A percentile compares a stretch with the other conserved stretches of the same genome.
phyloP scores from a whole-genome alignment of 2,329 filamentous ascomycete genomes.

The Lasiodiplodia citricola region DNA sequence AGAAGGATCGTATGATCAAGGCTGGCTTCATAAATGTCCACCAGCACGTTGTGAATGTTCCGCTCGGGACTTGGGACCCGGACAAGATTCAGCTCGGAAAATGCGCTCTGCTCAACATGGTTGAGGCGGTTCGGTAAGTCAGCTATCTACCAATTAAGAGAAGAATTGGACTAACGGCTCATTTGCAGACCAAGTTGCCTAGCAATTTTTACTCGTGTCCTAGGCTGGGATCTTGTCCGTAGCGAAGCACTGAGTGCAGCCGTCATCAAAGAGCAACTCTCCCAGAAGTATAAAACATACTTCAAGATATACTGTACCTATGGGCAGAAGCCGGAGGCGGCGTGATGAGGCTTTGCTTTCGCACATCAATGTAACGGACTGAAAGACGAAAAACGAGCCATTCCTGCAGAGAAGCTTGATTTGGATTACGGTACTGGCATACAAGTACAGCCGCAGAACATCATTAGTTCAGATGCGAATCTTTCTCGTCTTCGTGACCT shows the following conservation, averaged over 20 bases:
- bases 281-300: neutral
- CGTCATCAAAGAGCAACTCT: constrained; percentile 31
- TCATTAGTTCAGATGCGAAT: too few species aligned
- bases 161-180: constrained; percentile 48
- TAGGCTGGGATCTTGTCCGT: constrained; percentile 50
- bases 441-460: neutral
- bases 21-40: constrained; percentile 42
- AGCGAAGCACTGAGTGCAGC: constrained; percentile 45
- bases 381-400: neutral
- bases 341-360: neutral
- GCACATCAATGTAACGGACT: neutral
- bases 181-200: constrained; percentile 34
- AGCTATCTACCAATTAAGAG: constrained; percentile 27
- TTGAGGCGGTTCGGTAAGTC: constrained; percentile 34
- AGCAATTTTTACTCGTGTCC: constrained; percentile 47
- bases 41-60: constrained; percentile 42
- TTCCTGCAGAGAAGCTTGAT: too few species aligned
- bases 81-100: neutral
- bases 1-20: constrained; percentile 31
- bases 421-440: neutral
- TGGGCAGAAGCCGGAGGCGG: neutral
- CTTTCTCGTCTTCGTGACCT: too few species aligned
- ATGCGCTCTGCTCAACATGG: constrained; percentile 14
- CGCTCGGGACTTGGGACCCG: neutral
- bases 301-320: constrained; percentile 10